Conservation (phyloP, 1,284 basidiomycete species). For the Ustilago tritici region DNA sequence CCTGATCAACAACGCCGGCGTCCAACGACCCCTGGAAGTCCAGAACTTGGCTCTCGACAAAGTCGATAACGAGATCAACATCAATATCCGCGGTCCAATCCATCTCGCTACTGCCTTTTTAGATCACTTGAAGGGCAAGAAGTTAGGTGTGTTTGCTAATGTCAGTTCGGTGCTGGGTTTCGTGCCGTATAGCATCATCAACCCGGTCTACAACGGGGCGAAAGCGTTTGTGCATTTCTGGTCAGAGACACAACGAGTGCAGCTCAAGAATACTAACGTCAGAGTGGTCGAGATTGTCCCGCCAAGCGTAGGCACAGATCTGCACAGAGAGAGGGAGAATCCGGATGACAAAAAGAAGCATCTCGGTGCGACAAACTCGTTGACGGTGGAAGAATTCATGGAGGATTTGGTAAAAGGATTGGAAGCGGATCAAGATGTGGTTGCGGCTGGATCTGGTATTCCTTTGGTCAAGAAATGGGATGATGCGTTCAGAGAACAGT, state of each 20-base stretch:
- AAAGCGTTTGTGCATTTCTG: slow-evolving; percentile 65
- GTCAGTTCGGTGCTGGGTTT: slow-evolving; percentile 64
- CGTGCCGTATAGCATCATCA: slow-evolving; percentile 57
- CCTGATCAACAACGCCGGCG: slow-evolving; percentile 71
- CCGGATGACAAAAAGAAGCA: slow-evolving; percentile 67
- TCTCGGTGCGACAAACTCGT: slow-evolving; percentile 43
- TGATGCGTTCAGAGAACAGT: slow-evolving; percentile 54
- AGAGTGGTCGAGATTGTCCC: slow-evolving; percentile 65
- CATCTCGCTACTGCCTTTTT: slow-evolving; percentile 61
- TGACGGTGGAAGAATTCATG: slow-evolving; percentile 65
- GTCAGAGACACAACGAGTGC: slow-evolving; percentile 59
- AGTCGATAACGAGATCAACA: slow-evolving; percentile 62
- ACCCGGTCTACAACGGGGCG: slow-evolving; percentile 56
- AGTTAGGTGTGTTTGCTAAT: slow-evolving; percentile 58
- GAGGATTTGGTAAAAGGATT: slow-evolving; percentile 53
- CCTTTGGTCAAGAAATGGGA: slow-evolving; percentile 60
- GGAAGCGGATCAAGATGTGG: slow-evolving; percentile 56
- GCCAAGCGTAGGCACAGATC: slow-evolving; percentile 61
- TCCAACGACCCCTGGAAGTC: slow-evolving; percentile 67
- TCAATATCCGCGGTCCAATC: slow-evolving; percentile 64
- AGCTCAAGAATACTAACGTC: slow-evolving; percentile 59
- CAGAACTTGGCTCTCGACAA: slow-evolving; percentile 59
- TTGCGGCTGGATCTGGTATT: slow-evolving; percentile 56
- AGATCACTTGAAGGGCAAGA: slow-evolving; percentile 62
- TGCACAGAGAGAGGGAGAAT: slow-evolving; percentile 58